Conservation (phyloP, 176 grass and related monocot species). For the Otatea glauca region DNA sequence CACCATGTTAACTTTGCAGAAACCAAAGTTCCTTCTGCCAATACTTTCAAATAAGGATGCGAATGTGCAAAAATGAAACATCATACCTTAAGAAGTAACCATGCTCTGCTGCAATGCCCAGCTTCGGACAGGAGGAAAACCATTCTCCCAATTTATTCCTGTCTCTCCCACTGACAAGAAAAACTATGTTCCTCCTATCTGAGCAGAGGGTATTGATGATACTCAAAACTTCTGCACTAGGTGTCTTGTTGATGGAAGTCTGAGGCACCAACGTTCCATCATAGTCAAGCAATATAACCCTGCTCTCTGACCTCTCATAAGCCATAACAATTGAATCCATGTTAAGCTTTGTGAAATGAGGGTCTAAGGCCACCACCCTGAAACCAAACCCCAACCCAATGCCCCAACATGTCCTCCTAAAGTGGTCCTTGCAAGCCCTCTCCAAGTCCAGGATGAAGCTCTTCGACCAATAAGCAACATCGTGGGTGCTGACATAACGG, state of each 20-base stretch:
- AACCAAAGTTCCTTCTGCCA: neutral
- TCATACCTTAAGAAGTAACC: constrained; percentile 86
- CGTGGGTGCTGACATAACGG: constrained; percentile 79
- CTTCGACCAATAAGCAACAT: constrained; percentile 89
- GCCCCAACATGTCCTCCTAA: constrained; percentile 87
- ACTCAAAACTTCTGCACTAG: constrained; percentile 57
- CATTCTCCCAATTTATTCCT: constrained; percentile 64
- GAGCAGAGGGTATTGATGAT: constrained; percentile 84
- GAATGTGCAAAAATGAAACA: constrained; percentile 6
- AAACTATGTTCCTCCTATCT: constrained; percentile 72
- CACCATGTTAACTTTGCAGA: neutral
- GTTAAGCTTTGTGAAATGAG: constrained; percentile 88
- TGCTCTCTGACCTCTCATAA: constrained; percentile 68
- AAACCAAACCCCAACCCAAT: constrained; percentile 96
- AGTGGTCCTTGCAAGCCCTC: constrained; percentile 90
- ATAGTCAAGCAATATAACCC: constrained; percentile 90
- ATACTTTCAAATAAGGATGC: constrained; percentile 12
- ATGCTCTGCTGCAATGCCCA: constrained; percentile 89
- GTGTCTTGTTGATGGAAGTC: constrained; percentile 67
- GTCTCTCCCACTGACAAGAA: constrained; percentile 79
- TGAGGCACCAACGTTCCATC: constrained; percentile 91
- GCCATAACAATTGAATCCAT: constrained; percentile 76
- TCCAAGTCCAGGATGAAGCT: constrained; percentile 81
- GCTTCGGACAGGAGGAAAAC: constrained; percentile 72
- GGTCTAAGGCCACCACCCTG: constrained; percentile 89